Evolutionary conservation across 2,329 filamentous ascomycete genomes (phyloP).

Genomic region (Aspergillus fijiensis): DNA sequence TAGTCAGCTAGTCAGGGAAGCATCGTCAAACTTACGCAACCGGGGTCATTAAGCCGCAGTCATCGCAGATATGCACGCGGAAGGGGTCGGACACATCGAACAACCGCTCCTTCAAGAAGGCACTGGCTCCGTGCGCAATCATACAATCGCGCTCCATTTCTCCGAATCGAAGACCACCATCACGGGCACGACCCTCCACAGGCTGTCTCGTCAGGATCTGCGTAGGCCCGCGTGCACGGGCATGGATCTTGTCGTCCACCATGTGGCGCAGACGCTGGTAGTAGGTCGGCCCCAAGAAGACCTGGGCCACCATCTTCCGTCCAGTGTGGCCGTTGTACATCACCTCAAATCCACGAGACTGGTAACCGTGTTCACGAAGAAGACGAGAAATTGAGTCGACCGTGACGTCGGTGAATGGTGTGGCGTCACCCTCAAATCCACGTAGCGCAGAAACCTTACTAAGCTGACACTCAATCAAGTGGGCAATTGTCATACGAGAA

Average conservation of each 20-base stretch:
- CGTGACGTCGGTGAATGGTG: slow-evolving; percentile 95
- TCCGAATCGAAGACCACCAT: slow-evolving; percentile 98
- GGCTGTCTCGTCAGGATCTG: slow-evolving; percentile 97
- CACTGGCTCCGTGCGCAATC: slow-evolving; percentile 98
- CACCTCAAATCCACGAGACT: slow-evolving; percentile 94
- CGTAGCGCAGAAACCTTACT: slow-evolving; percentile 93
- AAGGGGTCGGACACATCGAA: slow-evolving; percentile 98
- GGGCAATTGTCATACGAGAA: slow-evolving; percentile 99
- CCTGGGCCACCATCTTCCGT: slow-evolving; percentile 85
- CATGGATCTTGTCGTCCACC: slow-evolving; percentile 99
- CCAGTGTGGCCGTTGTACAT: slow-evolving; percentile 99
- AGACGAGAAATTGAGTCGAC: slow-evolving; percentile 89
- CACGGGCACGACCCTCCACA: slow-evolving; percentile 95
- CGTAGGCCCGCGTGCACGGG: slow-evolving; percentile 91
- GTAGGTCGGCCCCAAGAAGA: slow-evolving; percentile 97
- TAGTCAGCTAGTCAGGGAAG: slow-evolving; percentile 5
- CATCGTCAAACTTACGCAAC: slow-evolving; percentile 74
- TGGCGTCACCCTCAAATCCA: slow-evolving; percentile 94
- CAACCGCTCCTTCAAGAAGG: slow-evolving; percentile 94
- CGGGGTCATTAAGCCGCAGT: slow-evolving; percentile 97
- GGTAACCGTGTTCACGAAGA: slow-evolving; percentile 85
- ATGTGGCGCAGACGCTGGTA: slow-evolving; percentile 98
- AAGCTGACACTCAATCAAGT: slow-evolving; percentile 98
- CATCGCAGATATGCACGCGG: slow-evolving; percentile 96
- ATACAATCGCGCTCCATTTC: slow-evolving; percentile 99